Conservation (phyloP, 768 basidiomycete species). For the Astraeus odoratus region DNA sequence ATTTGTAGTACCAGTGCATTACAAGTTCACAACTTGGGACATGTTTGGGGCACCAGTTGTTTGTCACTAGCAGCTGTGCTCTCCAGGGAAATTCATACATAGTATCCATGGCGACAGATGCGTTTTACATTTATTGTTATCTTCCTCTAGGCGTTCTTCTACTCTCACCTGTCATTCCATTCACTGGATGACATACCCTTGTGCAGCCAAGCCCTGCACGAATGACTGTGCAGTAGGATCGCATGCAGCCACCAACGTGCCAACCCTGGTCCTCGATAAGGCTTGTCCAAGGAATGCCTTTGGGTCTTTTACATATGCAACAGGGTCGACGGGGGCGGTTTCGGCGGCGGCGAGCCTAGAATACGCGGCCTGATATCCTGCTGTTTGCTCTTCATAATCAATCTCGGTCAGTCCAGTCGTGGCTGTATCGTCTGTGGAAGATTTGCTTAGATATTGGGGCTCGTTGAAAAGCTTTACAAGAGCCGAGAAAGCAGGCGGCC, state of each 20-base stretch:
- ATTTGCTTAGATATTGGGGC: conserved; percentile 54
- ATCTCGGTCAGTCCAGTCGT: conserved; percentile 62
- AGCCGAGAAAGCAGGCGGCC: conserved; percentile 64
- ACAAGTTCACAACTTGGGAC: no score
- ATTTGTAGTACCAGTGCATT: no score
- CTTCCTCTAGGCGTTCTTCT: background rate
- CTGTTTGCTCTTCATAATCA: conserved; percentile 85
- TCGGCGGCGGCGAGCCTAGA: conserved; percentile 85
- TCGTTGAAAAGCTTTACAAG: conserved; percentile 74
- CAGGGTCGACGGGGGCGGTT: conserved; percentile 48
- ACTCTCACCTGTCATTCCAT: background rate
- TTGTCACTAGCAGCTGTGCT: no score
- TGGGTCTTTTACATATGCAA: conserved; percentile 53
- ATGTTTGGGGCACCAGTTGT: no score
- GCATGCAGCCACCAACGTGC: conserved; percentile 15
- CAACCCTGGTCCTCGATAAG: conserved; percentile 16
- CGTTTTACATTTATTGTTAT: background rate
- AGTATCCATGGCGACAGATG: no score
- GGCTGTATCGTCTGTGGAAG: conserved; percentile 30
- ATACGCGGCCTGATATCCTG: conserved; percentile 92
- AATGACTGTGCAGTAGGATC: conserved; percentile 22
- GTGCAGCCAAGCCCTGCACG: conserved; percentile 24
- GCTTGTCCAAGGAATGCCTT: conserved; percentile 45
- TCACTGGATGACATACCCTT: conserved; percentile 24
- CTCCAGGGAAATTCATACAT: no score